phyloP scores from a whole-genome alignment of 768 basidiomycete genomes.

The Tricholoma sp. region DNA sequence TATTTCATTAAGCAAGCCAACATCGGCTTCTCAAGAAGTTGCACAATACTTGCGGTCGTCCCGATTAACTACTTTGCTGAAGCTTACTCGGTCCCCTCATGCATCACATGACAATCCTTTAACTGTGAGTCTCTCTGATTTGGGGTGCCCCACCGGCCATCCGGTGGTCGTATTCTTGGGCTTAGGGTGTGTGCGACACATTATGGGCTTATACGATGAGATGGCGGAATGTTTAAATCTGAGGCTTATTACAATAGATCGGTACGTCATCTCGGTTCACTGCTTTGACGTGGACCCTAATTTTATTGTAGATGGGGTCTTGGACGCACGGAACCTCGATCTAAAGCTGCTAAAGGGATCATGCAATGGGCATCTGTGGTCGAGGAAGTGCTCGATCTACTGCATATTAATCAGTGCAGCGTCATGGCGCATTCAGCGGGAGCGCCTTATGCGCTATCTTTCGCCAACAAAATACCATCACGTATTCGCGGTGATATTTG shows the following conservation, averaged over 20 bases:
- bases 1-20: conserved; percentile 37
- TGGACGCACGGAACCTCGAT: conserved; percentile 74
- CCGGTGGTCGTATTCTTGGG: conserved; percentile 93
- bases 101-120: conserved; percentile 70
- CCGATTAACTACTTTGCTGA: conserved; percentile 76
- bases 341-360: conserved; percentile 71
- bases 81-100: conserved; percentile 75
- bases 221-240: conserved; percentile 86
- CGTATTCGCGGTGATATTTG: conserved; percentile 83
- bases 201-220: conserved; percentile 95
- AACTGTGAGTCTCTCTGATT: conserved; percentile 88
- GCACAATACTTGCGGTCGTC: conserved; percentile 86
- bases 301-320: conserved; percentile 74
- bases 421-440: conserved; percentile 96
- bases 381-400: conserved; percentile 81
- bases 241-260: conserved; percentile 89
- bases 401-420: conserved; percentile 75
- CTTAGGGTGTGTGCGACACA: conserved; percentile 88
- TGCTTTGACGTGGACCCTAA: conserved; percentile 6
- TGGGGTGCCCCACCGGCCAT: conserved; percentile 79
- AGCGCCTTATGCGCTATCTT: conserved; percentile 89
- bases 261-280: conserved; percentile 38
- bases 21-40: conserved; percentile 60
- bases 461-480: conserved; percentile 68
- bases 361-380: conserved; percentile 89